phyloP scores from a whole-genome alignment of 169 alveolate species.

The Cryptosporidium sp. region DNA sequence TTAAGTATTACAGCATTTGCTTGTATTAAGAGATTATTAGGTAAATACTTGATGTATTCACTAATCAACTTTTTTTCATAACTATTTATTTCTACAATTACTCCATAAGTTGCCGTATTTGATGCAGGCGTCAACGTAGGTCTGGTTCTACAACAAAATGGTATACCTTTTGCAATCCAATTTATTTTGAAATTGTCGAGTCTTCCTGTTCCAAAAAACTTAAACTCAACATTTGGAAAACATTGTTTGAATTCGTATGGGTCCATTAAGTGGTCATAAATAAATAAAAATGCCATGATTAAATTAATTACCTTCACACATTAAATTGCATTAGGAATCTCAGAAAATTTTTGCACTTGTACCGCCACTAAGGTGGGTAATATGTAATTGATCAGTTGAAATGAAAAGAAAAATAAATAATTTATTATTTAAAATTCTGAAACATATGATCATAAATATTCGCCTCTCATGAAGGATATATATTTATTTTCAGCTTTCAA shows the following conservation, averaged over 20 bases:
- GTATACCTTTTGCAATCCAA: slow-evolving; percentile 58
- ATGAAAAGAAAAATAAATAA: not conserved
- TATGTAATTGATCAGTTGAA: not conserved
- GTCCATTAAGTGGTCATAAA: slow-evolving; percentile 73
- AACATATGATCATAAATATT: too few species aligned
- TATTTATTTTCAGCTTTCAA: not conserved
- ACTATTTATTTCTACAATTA: slow-evolving; percentile 7
- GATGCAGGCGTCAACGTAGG: slow-evolving; percentile 11
- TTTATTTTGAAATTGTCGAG: slow-evolving; percentile 17
- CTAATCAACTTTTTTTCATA: not conserved
- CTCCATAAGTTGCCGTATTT: slow-evolving; percentile 15
- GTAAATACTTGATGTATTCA: not conserved
- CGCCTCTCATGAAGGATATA: not conserved
- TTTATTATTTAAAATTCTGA: not conserved
- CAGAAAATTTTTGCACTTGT: too few species aligned
- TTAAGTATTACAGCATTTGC: not conserved
- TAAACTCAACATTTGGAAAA: slow-evolving; percentile 34
- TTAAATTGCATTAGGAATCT: not conserved
- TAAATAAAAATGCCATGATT: slow-evolving; percentile 12
- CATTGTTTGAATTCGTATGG: slow-evolving; percentile 26
- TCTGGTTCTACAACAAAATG: slow-evolving; percentile 66
- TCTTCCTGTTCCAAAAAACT: slow-evolving; percentile 21
- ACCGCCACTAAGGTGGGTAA: not conserved
- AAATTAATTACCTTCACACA: not conserved
- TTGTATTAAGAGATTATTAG: slow-evolving; percentile 21